Evolutionary conservation across 2,329 filamentous ascomycete species (phyloP).

Genomic region (Sporothrix sp.): DNA sequence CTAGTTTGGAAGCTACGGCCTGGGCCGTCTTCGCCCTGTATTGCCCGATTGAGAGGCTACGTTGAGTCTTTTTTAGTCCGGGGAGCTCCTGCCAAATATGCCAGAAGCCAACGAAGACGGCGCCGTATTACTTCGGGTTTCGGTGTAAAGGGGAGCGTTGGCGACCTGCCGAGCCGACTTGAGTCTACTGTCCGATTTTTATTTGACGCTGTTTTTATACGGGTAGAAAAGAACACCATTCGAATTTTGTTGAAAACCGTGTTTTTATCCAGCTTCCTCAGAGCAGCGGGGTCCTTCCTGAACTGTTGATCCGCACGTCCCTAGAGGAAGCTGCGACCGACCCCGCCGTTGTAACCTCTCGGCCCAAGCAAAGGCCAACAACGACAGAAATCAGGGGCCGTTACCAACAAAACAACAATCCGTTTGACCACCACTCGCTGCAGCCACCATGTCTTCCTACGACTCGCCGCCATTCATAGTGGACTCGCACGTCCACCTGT

Average conservation of each 20-base stretch:
- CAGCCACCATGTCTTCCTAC: conserved; percentile 11
- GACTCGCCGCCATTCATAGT: conserved; percentile 43
- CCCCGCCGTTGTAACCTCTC: conserved; percentile 1
- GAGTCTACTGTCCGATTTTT: too few species aligned
- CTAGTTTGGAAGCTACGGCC: too few species aligned
- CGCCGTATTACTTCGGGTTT: neutral
- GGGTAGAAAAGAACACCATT: too few species aligned
- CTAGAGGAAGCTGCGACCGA: neutral
- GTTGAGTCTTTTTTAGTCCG: neutral
- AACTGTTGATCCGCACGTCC: neutral
- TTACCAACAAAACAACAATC: neutral
- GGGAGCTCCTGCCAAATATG: neutral
- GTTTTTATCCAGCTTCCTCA: too few species aligned
- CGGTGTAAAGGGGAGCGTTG: conserved; percentile 5
- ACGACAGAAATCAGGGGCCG: neutral
- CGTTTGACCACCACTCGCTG: neutral
- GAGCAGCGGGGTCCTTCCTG: conserved; percentile 3
- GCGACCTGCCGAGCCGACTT: too few species aligned
- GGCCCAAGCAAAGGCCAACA: neutral
- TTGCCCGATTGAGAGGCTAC: neutral
- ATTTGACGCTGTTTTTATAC: too few species aligned
- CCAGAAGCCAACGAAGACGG: neutral
- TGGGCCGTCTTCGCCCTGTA: neutral
- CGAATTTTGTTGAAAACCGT: too few species aligned
- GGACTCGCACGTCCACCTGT: conserved; percentile 89